Conservation (phyloP, 78 protist genomes). For the Planoprotostelium fungivorum region DNA sequence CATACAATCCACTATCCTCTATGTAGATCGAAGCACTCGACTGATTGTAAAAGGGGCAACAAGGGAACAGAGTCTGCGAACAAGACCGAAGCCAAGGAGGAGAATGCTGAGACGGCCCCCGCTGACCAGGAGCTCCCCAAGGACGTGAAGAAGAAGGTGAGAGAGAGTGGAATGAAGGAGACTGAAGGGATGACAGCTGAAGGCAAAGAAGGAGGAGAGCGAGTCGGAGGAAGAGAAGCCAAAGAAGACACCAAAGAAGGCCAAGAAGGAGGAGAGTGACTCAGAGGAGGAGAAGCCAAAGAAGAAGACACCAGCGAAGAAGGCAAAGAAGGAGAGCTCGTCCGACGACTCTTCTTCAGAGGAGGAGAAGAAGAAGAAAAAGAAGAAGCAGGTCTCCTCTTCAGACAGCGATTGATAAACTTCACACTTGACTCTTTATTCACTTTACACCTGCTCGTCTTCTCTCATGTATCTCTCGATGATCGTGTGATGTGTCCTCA, state of each 20-base stretch:
- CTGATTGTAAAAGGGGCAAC: background rate
- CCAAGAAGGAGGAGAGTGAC: constrained; percentile 9
- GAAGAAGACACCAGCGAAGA: constrained; percentile 18
- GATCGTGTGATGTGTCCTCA: too few relatives aligned
- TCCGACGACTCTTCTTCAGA: constrained; percentile 4
- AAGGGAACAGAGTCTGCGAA: background rate
- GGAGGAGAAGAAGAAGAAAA: constrained; percentile 7
- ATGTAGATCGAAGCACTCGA: background rate
- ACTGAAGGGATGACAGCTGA: background rate
- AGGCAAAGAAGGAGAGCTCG: constrained; percentile 7
- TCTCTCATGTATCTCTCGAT: too few relatives aligned
- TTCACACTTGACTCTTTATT: too few relatives aligned
- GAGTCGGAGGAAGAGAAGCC: constrained; percentile 1
- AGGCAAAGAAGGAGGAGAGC: background rate
- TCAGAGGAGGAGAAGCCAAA: constrained; percentile 19
- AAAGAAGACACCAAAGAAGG: constrained; percentile 21
- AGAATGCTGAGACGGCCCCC: background rate
- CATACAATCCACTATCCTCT: background rate
- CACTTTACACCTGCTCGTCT: too few relatives aligned
- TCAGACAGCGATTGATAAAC: background rate
- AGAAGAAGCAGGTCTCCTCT: background rate
- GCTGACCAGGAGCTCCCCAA: background rate
- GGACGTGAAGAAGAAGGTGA: constrained; percentile 7
- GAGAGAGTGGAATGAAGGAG: background rate
- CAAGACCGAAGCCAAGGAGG: background rate